These are phyloP conservation scores for Salix viminalis DNA, from an alignment of 345 rosid genomes.

Conservation along the genomic window DNA sequence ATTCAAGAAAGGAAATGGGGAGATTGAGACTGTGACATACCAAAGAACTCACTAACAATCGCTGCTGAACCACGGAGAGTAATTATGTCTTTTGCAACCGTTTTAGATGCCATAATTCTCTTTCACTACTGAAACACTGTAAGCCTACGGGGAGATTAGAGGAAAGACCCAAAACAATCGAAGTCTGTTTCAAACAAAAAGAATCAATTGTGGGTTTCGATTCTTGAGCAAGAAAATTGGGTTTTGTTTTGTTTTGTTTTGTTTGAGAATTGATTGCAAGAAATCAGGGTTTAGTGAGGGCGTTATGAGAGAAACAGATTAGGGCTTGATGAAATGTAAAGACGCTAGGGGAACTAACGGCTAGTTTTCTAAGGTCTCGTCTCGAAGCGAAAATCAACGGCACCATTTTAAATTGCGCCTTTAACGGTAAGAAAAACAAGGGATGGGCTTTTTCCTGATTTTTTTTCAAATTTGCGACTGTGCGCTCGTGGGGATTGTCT, in stretches of 20 bases:
- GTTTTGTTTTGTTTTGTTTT: not conserved
- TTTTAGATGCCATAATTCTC: constrained; percentile 15
- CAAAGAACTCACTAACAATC: constrained; percentile 93
- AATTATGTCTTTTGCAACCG: constrained; percentile 83
- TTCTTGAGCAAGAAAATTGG: not conserved
- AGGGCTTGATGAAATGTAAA: not conserved
- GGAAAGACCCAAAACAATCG: not conserved
- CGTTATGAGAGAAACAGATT: not conserved
- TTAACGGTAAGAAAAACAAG: constrained; percentile 18
- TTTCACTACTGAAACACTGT: not conserved
- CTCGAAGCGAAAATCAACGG: constrained; percentile 16
- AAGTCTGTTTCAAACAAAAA: not conserved
- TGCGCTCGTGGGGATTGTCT: not conserved
- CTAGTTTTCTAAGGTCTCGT: constrained; percentile 27
- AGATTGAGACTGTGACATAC: constrained; percentile 27
- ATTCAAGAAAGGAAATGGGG: not conserved
- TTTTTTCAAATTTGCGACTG: not conserved
- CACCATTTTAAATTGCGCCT: constrained; percentile 17
- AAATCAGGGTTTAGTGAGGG: not conserved
- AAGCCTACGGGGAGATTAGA: too few species aligned
- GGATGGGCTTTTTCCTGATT: not conserved
- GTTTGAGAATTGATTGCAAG: not conserved
- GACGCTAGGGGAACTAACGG: constrained; percentile 31
- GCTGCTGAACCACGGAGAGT: constrained; percentile 96
- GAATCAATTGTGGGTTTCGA: not conserved